A percentile compares a stretch with the other conserved stretches of the same genome.
Conservation (phyloP, 192 early-diverging fungal genomes). For the Coemansia sp. region DNA sequence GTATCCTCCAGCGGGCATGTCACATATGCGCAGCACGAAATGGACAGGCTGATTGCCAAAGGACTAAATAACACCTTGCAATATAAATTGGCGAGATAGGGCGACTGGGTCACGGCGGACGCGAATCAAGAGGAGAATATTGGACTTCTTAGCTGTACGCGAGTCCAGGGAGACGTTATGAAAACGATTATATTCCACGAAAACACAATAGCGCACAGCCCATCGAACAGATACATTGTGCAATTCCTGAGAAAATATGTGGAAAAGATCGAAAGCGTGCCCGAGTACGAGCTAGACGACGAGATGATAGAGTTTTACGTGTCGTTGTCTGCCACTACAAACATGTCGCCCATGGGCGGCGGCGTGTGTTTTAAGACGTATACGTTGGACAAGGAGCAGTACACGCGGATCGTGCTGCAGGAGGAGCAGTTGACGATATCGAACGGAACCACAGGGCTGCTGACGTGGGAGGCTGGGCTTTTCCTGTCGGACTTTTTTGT, state of each 20-base stretch:
- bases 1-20: background rate
- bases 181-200: constrained; percentile 51
- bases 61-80: background rate
- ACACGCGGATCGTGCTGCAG: constrained; percentile 47
- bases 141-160: constrained; percentile 26
- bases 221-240: constrained; percentile 43
- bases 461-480: constrained; percentile 65
- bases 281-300: constrained; percentile 37
- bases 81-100: constrained; percentile 11
- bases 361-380: constrained; percentile 54
- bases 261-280: constrained; percentile 30
- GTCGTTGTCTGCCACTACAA: constrained; percentile 28
- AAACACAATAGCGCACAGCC: constrained; percentile 35
- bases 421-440: constrained; percentile 59
- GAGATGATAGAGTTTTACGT: constrained; percentile 51
- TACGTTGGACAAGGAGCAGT: constrained; percentile 45
- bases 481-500: constrained; percentile 57
- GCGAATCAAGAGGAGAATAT: constrained; percentile 30
- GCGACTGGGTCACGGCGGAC: constrained; percentile 28
- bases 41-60: background rate
- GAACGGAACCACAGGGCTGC: constrained; percentile 62
- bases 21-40: background rate
- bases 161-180: constrained; percentile 49
- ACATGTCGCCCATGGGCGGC: constrained; percentile 1
- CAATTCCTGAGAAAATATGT: constrained; percentile 49